Evolutionary conservation across 2,329 filamentous ascomycete species (phyloP).

Genomic region (Penicillium sp.): DNA sequence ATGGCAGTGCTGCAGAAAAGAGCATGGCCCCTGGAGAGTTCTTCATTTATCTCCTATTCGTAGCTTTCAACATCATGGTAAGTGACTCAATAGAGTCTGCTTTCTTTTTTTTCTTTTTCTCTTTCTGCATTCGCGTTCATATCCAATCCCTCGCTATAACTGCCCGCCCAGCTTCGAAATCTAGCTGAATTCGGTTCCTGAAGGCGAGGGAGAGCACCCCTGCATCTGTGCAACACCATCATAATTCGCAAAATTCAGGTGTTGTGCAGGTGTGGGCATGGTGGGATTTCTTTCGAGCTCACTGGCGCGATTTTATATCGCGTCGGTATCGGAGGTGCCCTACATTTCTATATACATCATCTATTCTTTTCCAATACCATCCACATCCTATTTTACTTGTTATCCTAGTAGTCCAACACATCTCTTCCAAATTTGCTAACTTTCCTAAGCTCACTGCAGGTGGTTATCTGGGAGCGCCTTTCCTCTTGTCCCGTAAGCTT

Average conservation of each 20-base stretch:
- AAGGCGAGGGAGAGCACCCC: conserved; percentile 78
- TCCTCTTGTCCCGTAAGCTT: conserved; percentile 42
- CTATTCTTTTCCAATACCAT: conserved; percentile 25
- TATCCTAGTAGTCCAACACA: conserved; percentile 21
- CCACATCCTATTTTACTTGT: conserved; percentile 15
- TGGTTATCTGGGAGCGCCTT: conserved; percentile 28
- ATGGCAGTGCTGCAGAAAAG: conserved; percentile 70
- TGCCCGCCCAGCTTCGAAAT: conserved; percentile 68
- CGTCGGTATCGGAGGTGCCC: conserved; percentile 65
- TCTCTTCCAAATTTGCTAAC: conserved; percentile 30
- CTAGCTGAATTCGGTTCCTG: conserved; percentile 79
- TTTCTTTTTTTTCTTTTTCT: conserved; percentile 8
- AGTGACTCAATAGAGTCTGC: conserved; percentile 45
- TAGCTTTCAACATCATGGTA: conserved; percentile 73
- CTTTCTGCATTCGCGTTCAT: conserved; percentile 19
- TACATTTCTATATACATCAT: conserved; percentile 52
- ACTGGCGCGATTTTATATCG: conserved; percentile 53
- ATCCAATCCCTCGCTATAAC: conserved; percentile 63
- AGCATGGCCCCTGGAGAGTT: conserved; percentile 74
- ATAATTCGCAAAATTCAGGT: conserved; percentile 57
- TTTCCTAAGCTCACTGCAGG: conserved; percentile 43
- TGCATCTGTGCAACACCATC: conserved; percentile 59
- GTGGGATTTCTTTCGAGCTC: conserved; percentile 73
- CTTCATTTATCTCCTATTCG: conserved; percentile 74
- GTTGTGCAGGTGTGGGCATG: conserved; percentile 67